These are phyloP conservation scores for Rosellinia necatrix DNA, from an alignment of 2,329 filamentous ascomycete genomes.

Conservation along the genomic window DNA sequence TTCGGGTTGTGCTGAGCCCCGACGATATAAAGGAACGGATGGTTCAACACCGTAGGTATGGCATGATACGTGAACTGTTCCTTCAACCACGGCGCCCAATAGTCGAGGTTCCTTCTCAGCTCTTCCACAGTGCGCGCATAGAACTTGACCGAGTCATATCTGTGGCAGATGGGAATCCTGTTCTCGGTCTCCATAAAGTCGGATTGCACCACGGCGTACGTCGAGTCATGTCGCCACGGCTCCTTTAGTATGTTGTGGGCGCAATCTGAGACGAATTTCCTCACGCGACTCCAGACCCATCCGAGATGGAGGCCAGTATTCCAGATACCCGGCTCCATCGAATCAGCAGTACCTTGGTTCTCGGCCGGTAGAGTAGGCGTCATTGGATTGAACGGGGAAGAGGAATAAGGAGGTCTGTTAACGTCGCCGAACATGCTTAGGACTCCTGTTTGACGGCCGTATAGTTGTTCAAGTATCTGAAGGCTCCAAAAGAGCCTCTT, in stretches of 20 bases:
- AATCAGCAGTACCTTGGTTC: constrained; percentile 14
- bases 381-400: constrained; percentile 19
- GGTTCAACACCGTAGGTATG: constrained; percentile 29
- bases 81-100: constrained; percentile 27
- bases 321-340: constrained; percentile 26
- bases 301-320: constrained; percentile 26
- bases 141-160: constrained; percentile 30
- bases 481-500: constrained; percentile 29
- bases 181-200: constrained; percentile 31
- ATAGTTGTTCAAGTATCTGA: constrained; percentile 27
- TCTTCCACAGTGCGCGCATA: constrained; percentile 28
- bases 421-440: constrained; percentile 17
- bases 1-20: constrained; percentile 27
- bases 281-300: constrained; percentile 29
- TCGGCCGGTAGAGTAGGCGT: constrained; percentile 23
- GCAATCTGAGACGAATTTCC: constrained; percentile 28
- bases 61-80: constrained; percentile 29
- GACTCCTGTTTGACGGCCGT: constrained; percentile 26
- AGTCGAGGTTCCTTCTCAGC: constrained; percentile 23
- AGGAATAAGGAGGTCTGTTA: constrained; percentile 18
- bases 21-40: constrained; percentile 29
- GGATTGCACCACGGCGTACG: constrained; percentile 28
- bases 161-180: constrained; percentile 29
- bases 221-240: constrained; percentile 28
- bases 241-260: constrained; percentile 27